Base-by-base conservation (phyloP, 495 filamentous ascomycete genomes). In the Neurospora sp. region DNA sequence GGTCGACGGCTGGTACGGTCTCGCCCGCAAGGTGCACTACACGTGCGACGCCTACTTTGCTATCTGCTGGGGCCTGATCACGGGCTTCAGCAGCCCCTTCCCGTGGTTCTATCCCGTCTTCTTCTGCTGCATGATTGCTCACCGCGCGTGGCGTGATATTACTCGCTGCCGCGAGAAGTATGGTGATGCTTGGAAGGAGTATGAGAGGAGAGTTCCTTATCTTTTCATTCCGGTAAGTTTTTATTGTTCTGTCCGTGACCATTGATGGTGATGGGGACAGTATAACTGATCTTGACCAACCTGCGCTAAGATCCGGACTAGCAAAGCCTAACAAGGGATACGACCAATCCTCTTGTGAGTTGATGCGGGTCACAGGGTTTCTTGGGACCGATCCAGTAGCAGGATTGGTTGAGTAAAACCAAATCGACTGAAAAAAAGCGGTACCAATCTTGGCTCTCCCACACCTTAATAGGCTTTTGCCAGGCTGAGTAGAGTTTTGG, bases 41-140 rank as follows among this genome's bases (percentile, higher is more conserved):
- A 91, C 93, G 6, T 96, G 93, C 82, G 96, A 99, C 81, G 85
- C 92, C 12, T 94, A 87, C 81, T 97, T 98, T 76, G 89, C 94
- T 38, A 77, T 83, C 39, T 81, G 77, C 59, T 89, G 88, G 89
- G 89, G 86, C 10, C 76, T 90, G 39, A 85, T 90, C 73, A 89
- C 87, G 10, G 89, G 89, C 5, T 90, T 90, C 75, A 85, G 84
- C 27, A 92, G 89, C 81, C 95, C 96, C 4, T 94, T 98, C 84
- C 96, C 96, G 3, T 99, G 95, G 94, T 99, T 99, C 82, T 97
- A 98, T 78, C 93, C 94, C 14, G 81, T 92, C 54, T 99, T 99
- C 86, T 99, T 99, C 81, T 84, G 86, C 35, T 84, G 82, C 77
- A 98, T 99, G 96, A 98, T 99, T 80, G 84, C 89, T 18, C 96